phyloP scores from a whole-genome alignment of 768 basidiomycete species.

The Amanita exitialis region DNA sequence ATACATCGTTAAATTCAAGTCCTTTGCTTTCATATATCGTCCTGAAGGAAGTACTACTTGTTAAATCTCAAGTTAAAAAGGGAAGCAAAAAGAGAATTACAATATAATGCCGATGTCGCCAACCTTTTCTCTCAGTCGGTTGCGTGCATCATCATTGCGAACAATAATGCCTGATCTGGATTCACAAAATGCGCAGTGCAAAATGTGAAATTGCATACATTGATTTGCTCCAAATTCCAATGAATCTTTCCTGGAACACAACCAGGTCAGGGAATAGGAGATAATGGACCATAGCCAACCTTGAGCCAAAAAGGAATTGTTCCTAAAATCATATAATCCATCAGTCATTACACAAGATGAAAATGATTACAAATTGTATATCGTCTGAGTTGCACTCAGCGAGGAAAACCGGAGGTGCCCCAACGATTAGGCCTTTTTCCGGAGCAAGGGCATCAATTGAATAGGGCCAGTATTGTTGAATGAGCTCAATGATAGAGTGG shows the following conservation, averaged over 20 bases:
- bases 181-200: background rate
- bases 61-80: background rate
- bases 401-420: slow-evolving; percentile 50
- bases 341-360: background rate
- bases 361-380: slow-evolving; percentile 23
- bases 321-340: slow-evolving; percentile 19
- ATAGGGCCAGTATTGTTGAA: slow-evolving; percentile 51
- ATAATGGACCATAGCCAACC: slow-evolving; percentile 21
- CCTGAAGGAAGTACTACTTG: slow-evolving; percentile 14
- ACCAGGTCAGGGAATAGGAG: background rate
- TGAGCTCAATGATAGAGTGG: slow-evolving; percentile 51
- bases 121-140: slow-evolving; percentile 37
- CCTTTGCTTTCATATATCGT: slow-evolving; percentile 60
- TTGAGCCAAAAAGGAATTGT: slow-evolving; percentile 48
- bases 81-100: slow-evolving; percentile 23
- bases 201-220: slow-evolving; percentile 25
- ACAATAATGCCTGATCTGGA: slow-evolving; percentile 51
- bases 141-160: slow-evolving; percentile 42
- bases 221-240: slow-evolving; percentile 59
- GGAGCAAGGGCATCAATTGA: slow-evolving; percentile 48
- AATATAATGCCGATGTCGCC: slow-evolving; percentile 52
- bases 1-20: slow-evolving; percentile 55
- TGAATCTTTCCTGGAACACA: slow-evolving; percentile 10
- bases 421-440: slow-evolving; percentile 47
- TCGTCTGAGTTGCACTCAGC: slow-evolving; percentile 32